Conservation (phyloP, 2,329 filamentous ascomycete genomes). For the Cladosporium cucumerinum region DNA sequence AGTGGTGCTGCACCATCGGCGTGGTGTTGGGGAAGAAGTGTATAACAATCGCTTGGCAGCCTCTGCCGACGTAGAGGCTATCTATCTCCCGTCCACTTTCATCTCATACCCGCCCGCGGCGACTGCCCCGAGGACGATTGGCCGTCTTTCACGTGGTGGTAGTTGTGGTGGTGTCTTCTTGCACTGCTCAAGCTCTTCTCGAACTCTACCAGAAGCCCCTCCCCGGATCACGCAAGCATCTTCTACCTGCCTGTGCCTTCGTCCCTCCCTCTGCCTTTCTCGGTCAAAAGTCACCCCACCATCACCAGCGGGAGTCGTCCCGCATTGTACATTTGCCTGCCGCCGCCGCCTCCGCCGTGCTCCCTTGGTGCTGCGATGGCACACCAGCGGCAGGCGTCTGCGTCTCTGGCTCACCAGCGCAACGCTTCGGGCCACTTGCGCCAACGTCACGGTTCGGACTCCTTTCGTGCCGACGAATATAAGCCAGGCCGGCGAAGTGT, state of each 20-base stretch:
- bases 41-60: slow-evolving; percentile 9
- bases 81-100: background rate
- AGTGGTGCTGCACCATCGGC: background rate
- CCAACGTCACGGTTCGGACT: slow-evolving; percentile 27
- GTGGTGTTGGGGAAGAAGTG: background rate
- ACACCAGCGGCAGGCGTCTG: slow-evolving; percentile 20
- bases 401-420: slow-evolving; percentile 16
- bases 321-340: background rate
- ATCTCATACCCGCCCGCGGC: background rate
- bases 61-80: background rate
- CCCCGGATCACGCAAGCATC: slow-evolving; percentile 12
- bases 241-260: background rate
- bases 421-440: slow-evolving; percentile 26
- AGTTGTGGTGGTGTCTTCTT: background rate
- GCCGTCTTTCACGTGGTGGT: background rate
- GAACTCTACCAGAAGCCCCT: slow-evolving; percentile 2
- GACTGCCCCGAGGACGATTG: background rate
- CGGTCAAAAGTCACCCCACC: background rate
- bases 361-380: slow-evolving; percentile 17
- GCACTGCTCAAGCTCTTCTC: background rate
- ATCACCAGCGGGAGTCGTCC: slow-evolving; percentile 5
- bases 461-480: slow-evolving; percentile 11
- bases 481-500: slow-evolving; percentile 6
- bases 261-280: background rate
- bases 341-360: background rate